Conservation (phyloP, 129 eudicot genomes). For the Pseudognaphalium luteoalbum region DNA sequence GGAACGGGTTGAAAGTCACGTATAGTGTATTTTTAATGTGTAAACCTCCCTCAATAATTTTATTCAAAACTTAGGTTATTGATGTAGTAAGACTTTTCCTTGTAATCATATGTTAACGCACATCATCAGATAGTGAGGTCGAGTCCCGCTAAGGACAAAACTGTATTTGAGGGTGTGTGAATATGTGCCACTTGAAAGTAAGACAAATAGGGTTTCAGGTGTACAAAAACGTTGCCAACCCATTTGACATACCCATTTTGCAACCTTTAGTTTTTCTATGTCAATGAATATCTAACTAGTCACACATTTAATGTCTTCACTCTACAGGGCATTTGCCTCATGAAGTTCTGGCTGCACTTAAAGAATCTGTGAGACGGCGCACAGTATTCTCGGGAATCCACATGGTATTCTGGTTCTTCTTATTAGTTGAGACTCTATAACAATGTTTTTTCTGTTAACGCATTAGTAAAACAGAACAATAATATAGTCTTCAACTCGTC, state of each 20-base stretch:
- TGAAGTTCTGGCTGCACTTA: conserved; percentile 61
- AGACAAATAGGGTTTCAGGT: not conserved
- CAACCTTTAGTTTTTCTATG: not conserved
- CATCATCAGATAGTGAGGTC: not conserved
- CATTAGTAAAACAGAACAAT: not conserved
- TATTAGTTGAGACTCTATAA: not conserved
- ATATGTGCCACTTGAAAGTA: not conserved
- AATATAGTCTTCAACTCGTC: conserved; percentile 1
- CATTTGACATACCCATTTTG: not conserved
- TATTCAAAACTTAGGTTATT: not conserved
- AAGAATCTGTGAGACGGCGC: conserved; percentile 73
- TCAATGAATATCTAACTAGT: too few relatives aligned
- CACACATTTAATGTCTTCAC: not conserved
- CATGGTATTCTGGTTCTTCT: conserved; percentile 44
- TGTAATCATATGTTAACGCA: not conserved
- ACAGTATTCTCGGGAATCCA: conserved; percentile 43
- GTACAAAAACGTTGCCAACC: not conserved
- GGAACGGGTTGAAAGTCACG: not conserved
- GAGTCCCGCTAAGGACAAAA: too few relatives aligned
- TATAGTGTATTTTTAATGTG: not conserved
- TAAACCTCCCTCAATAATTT: not conserved
- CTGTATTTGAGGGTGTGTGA: not conserved
- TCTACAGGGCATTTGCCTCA: conserved; percentile 41
- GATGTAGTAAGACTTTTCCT: not conserved
- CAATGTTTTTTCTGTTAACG: not conserved